phyloP scores from a whole-genome alignment of 257 asterid genomes.

The Oldenlandia corymbosa region DNA sequence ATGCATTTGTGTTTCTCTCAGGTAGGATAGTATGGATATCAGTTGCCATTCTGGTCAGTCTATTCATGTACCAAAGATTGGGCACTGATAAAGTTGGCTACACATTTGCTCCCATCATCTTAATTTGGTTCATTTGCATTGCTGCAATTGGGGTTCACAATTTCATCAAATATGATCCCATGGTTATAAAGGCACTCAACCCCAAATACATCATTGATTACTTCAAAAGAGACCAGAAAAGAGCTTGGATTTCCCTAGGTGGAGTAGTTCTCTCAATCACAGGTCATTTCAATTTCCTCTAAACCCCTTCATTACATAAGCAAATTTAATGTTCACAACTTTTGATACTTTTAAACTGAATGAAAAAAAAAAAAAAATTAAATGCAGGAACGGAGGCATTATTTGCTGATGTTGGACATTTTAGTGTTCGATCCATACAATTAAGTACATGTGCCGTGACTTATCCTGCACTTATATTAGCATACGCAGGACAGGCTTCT shows the following conservation, averaged over 20 bases:
- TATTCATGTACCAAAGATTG: constrained; percentile 45
- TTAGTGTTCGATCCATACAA: constrained; percentile 48
- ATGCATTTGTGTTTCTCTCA: constrained; percentile 6
- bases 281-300: constrained; percentile 30
- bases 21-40: constrained; percentile 38
- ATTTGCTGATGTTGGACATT: constrained; percentile 64
- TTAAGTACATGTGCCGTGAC: constrained; percentile 39
- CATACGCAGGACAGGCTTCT: constrained; percentile 49
- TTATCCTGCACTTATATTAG: constrained; percentile 40
- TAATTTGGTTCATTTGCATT: constrained; percentile 42
- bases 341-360: no score
- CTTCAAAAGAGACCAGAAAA: constrained; percentile 31
- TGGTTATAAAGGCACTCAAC: constrained; percentile 37
- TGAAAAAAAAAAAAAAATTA: no score
- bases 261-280: constrained; percentile 50
- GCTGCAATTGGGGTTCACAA: constrained; percentile 47
- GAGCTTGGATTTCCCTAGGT: constrained; percentile 58
- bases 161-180: constrained; percentile 39
- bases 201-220: constrained; percentile 42
- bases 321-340: no score
- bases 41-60: constrained; percentile 29
- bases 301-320: no score
- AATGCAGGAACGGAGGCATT: constrained; percentile 62
- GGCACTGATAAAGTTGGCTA: constrained; percentile 66
- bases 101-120: constrained; percentile 46